phyloP scores from a whole-genome alignment of 306 rosid species.

The Cucurbita moschata region DNA sequence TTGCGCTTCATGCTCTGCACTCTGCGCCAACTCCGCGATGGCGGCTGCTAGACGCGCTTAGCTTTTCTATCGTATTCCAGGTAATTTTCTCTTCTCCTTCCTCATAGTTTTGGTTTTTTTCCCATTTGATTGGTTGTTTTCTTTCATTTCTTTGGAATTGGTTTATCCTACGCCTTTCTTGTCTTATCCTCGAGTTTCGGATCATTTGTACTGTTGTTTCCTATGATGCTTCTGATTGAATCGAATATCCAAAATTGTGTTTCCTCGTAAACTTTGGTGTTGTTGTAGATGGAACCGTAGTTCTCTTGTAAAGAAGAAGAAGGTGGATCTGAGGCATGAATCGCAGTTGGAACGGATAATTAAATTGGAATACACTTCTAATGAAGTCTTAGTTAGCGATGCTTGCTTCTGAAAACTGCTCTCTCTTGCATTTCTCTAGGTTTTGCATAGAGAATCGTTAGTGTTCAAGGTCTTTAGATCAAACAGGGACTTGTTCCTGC shows the following conservation, averaged over 20 bases:
- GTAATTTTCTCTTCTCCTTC: background rate
- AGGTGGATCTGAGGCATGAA: background rate
- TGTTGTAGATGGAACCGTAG: background rate
- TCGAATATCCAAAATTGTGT: background rate
- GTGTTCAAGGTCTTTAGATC: constrained; percentile 37
- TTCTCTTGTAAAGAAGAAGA: background rate
- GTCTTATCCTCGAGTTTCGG: background rate
- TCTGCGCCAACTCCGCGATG: background rate
- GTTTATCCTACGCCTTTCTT: background rate
- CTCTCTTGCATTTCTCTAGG: constrained; percentile 27
- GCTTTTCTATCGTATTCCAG: background rate
- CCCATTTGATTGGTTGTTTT: background rate
- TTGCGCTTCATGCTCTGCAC: background rate
- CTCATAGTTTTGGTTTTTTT: background rate
- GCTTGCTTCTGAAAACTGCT: background rate
- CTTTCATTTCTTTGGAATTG: background rate
- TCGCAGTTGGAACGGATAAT: background rate
- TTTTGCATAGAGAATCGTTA: constrained; percentile 51
- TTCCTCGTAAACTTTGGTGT: background rate
- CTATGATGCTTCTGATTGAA: background rate
- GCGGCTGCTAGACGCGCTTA: background rate
- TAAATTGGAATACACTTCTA: background rate
- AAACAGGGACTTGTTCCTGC: constrained; percentile 40
- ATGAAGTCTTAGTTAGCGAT: background rate
- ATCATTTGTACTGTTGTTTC: background rate